Base-by-base conservation (phyloP, 352 stramenopile species). In the Pythium diclinum region DNA sequence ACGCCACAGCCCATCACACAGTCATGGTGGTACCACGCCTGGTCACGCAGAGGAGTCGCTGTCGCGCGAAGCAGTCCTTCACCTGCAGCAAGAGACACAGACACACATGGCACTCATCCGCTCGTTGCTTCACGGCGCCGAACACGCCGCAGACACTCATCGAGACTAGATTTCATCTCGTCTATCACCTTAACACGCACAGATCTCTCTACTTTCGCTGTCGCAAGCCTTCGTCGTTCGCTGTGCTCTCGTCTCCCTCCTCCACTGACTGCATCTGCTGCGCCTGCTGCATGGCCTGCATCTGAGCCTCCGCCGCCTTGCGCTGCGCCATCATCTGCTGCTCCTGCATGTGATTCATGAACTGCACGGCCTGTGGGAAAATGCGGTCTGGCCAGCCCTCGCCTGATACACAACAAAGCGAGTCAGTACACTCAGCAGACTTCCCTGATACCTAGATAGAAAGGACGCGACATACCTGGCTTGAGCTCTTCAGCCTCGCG, bases 311-410 rank as follows among this genome's bases (percentile, higher is more conserved):
- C 4, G 73, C 76, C 34, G 74, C 77, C 74, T 92, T 92, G 49
- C 82, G 77, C 73, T 92, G 86, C 33, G 75, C 77, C 40, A 80
- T 82, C 79, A 89, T 91, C 74, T 94, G 86, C 72, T 94, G 86
- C 61, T 94, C 86, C 11, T 83, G 81, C 61, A 94, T 83, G 71
- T 92, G 86, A 46, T 91, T 94, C 83, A 94, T 89, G 75, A 92
- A 94, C 76, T 92, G 83, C 69, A 94, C 86, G 19, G 86, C 86
- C 75, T 94, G 83, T 21, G 86, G 82, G 75, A 94, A 94, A 56
- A 94, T 94, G 74, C 85, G 88, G 74, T 94, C 86, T 19, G 83
- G 81, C 86, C 86, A 94, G 56, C 83, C 83, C 70, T 94, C 83
- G 62, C 83, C 83, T 92, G 36, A 13, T 17, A 23, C 19, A 36